A percentile compares a stretch with the other conserved stretches of the same genome.
phyloP scores from a whole-genome alignment of 345 rosid species.

The Lepidium aucheri region DNA sequence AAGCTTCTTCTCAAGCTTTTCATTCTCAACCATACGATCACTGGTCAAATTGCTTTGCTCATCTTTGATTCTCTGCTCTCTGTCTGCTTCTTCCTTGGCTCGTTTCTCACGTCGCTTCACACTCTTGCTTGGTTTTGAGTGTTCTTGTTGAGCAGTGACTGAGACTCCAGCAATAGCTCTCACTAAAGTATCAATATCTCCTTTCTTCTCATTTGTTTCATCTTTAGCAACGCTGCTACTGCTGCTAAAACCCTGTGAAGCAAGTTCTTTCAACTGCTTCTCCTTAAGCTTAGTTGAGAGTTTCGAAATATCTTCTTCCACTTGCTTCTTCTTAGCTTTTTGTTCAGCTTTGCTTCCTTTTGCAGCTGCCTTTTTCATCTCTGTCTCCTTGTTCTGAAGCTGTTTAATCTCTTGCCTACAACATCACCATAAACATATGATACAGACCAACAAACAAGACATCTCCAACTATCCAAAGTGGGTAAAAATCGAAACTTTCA shows the following conservation, averaged over 20 bases:
- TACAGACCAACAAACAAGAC: neutral
- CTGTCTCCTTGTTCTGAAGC: constrained; percentile 77
- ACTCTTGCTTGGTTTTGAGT: constrained; percentile 63
- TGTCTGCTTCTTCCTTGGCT: constrained; percentile 84
- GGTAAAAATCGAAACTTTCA: neutral
- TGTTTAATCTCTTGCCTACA: constrained; percentile 63
- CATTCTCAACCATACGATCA: constrained; percentile 57
- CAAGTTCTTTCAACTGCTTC: constrained; percentile 68
- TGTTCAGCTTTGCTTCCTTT: constrained; percentile 95
- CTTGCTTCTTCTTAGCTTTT: constrained; percentile 94
- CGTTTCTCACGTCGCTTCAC: constrained; percentile 74
- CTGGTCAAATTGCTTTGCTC: constrained; percentile 75
- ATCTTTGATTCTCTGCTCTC: constrained; percentile 86
- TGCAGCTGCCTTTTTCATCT: constrained; percentile 83
- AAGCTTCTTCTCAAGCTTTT: constrained; percentile 29
- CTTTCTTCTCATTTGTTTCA: constrained; percentile 39
- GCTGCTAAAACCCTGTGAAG: constrained; percentile 55
- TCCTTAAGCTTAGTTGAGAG: constrained; percentile 66
- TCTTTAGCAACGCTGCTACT: constrained; percentile 15
- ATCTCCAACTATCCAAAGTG: neutral
- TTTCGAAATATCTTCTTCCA: constrained; percentile 69
- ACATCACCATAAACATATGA: neutral
- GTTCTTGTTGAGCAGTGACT: constrained; percentile 48
- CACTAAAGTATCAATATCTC: constrained; percentile 63
- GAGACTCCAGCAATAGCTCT: constrained; percentile 85